Conservation (phyloP, 2,329 filamentous ascomycete genomes). For the Ascochyta fabae region DNA sequence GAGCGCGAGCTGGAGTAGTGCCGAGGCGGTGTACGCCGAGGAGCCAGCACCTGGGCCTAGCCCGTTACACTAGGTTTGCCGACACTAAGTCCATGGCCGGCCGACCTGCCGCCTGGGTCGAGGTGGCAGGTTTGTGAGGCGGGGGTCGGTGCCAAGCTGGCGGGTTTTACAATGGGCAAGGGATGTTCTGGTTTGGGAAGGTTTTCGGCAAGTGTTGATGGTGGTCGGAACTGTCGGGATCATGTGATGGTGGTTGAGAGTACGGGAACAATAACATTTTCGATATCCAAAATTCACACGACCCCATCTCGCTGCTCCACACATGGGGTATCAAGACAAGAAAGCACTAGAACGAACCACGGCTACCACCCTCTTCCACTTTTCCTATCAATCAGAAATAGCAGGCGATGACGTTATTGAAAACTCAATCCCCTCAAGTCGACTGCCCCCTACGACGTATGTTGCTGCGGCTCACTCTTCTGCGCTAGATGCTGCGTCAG, state of each 20-base stretch:
- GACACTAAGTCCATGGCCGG: too few relatives aligned
- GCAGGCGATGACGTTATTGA: not conserved
- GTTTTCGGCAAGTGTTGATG: not conserved
- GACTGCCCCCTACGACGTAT: slow-evolving; percentile 2
- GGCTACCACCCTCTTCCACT: not conserved
- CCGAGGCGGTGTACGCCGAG: too few relatives aligned
- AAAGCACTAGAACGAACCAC: slow-evolving; percentile 10
- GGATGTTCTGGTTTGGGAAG: too few relatives aligned
- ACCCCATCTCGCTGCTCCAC: slow-evolving; percentile 11
- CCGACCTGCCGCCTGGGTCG: too few relatives aligned
- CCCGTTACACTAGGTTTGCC: too few relatives aligned
- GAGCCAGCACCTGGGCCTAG: too few relatives aligned
- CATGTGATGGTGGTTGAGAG: not conserved
- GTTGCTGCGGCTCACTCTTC: slow-evolving; percentile 12
- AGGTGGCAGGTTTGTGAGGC: too few relatives aligned
- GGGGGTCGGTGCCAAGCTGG: too few relatives aligned
- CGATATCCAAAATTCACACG: slow-evolving; percentile 9
- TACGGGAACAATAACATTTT: slow-evolving; percentile 8
- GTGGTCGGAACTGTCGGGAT: not conserved
- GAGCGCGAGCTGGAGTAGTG: too few relatives aligned
- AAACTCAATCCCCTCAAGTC: not conserved
- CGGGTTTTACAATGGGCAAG: too few relatives aligned
- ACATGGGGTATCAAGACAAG: slow-evolving; percentile 19
- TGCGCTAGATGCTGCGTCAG: slow-evolving; percentile 31
- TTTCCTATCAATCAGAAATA: not conserved